These are phyloP conservation scores for Primulina tabacum DNA, from an alignment of 257 asterid genomes.

Conservation along the genomic window DNA sequence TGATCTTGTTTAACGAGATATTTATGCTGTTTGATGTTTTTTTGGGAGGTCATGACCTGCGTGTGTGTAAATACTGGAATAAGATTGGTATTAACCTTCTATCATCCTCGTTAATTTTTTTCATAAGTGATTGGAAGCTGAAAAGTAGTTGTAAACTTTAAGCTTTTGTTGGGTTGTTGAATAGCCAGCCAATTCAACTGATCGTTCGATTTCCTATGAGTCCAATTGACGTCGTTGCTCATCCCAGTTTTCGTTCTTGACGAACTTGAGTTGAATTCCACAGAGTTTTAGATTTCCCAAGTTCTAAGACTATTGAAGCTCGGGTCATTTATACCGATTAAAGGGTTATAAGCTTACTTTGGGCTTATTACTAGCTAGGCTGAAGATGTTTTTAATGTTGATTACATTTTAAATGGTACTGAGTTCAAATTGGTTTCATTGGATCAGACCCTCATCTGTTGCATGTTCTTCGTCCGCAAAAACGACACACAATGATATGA, in stretches of 20 bases:
- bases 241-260: background rate
- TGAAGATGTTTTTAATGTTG: background rate
- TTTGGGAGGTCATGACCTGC: background rate
- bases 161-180: conserved; percentile 18
- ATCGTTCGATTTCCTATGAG: background rate
- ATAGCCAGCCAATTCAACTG: background rate
- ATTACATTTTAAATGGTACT: background rate
- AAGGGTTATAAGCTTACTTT: background rate
- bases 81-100: conserved; percentile 15
- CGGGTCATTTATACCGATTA: background rate
- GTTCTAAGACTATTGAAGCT: background rate
- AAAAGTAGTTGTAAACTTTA: conserved; percentile 12
- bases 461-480: background rate
- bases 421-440: background rate
- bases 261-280: background rate
- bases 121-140: conserved; percentile 4
- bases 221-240: background rate
- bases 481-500: background rate
- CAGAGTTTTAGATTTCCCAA: background rate
- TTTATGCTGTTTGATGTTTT: background rate
- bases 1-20: background rate
- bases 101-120: conserved; percentile 18
- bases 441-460: background rate
- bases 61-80: background rate
- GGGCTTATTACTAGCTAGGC: background rate